These are phyloP conservation scores for Phaeosphaeriaceae sp. DNA, from an alignment of 2,329 filamentous ascomycete genomes.

Conservation along the genomic window DNA sequence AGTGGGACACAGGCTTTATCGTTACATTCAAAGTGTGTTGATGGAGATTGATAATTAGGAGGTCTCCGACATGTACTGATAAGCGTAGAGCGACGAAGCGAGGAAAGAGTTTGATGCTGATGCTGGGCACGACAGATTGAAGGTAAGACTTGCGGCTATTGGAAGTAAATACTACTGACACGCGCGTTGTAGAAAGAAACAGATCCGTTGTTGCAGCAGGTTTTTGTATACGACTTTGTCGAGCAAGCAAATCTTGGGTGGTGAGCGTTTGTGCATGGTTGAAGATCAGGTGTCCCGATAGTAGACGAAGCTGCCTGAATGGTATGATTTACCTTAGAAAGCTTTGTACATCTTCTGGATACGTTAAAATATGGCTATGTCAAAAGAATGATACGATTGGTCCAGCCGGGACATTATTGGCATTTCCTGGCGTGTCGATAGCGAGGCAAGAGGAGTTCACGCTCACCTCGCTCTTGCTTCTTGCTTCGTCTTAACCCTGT, in stretches of 20 bases:
- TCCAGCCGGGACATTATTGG: too few relatives aligned
- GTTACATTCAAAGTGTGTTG: slow-evolving; percentile 32
- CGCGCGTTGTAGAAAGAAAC: slow-evolving; percentile 27
- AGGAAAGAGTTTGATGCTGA: slow-evolving; percentile 29
- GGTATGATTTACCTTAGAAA: too few relatives aligned
- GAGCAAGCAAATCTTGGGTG: slow-evolving; percentile 33
- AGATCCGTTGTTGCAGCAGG: slow-evolving; percentile 31
- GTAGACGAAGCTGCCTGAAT: too few relatives aligned
- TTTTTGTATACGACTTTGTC: slow-evolving; percentile 39
- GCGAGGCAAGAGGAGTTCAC: too few relatives aligned
- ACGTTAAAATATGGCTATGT: too few relatives aligned
- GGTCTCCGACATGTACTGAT: slow-evolving; percentile 5
- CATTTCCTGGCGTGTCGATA: too few relatives aligned
- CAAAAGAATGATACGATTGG: too few relatives aligned
- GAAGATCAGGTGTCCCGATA: too few relatives aligned
- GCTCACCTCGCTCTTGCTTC: too few relatives aligned
- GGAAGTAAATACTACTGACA: background rate
- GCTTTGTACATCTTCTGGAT: too few relatives aligned
- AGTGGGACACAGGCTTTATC: slow-evolving; percentile 36
- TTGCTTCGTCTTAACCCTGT: too few relatives aligned
- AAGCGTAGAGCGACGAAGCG: slow-evolving; percentile 22
- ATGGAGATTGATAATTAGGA: background rate
- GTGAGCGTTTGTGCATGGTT: slow-evolving; percentile 11
- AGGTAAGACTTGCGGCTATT: slow-evolving; percentile 16
- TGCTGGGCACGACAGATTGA: slow-evolving; percentile 31